A percentile compares a stretch with the other conserved stretches of the same genome.
phyloP scores from a whole-genome alignment of 2,329 filamentous ascomycete species.

The Pseudopithomyces chartarum region DNA sequence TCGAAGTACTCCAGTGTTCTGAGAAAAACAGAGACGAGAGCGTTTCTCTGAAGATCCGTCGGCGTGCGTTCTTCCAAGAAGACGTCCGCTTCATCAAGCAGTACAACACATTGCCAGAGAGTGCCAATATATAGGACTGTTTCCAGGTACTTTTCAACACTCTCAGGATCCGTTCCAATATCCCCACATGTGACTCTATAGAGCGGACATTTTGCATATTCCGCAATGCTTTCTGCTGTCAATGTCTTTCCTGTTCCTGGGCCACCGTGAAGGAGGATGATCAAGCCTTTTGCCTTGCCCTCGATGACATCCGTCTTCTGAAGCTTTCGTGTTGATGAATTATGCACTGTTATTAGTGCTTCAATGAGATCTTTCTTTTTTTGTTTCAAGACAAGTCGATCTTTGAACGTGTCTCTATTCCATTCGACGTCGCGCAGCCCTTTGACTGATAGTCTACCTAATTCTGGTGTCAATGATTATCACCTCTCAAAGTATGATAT shows the following conservation, averaged over 20 bases:
- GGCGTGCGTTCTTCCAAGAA: slow-evolving; percentile 57
- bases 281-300: slow-evolving; percentile 58
- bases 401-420: slow-evolving; percentile 15
- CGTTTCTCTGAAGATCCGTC: slow-evolving; percentile 19
- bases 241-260: slow-evolving; percentile 52
- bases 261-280: slow-evolving; percentile 55
- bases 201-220: slow-evolving; percentile 55
- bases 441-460: slow-evolving; percentile 15
- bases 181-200: slow-evolving; percentile 56
- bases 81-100: slow-evolving; percentile 45
- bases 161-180: slow-evolving; percentile 49
- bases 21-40: slow-evolving; percentile 30
- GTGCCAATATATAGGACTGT: slow-evolving; percentile 20
- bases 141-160: slow-evolving; percentile 52
- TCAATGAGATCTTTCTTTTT: slow-evolving; percentile 15
- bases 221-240: slow-evolving; percentile 41
- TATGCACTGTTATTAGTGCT: slow-evolving; percentile 3
- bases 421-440: slow-evolving; percentile 7
- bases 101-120: slow-evolving; percentile 57
- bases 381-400: slow-evolving; percentile 6
- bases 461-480: neutral
- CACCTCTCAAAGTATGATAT: no score
- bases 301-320: slow-evolving; percentile 24
- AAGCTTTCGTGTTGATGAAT: slow-evolving; percentile 2
- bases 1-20: slow-evolving; percentile 49